These are phyloP conservation scores for Emericellopsis atlantica DNA, from an alignment of 2,329 filamentous ascomycete species.

Conservation along the genomic window DNA sequence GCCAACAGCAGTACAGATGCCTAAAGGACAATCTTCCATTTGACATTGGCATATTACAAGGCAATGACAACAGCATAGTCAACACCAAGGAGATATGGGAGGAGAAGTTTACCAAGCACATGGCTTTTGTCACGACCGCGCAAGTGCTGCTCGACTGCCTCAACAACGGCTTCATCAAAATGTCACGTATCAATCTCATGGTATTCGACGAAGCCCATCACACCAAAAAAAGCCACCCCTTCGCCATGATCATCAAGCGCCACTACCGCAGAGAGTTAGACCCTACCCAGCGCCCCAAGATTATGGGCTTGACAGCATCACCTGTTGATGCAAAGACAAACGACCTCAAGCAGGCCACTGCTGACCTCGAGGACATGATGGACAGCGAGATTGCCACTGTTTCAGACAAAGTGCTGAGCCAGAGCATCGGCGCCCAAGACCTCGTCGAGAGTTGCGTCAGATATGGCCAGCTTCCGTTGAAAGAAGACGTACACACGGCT, in stretches of 20 bases:
- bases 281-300: conserved; percentile 45
- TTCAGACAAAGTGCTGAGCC: conserved; percentile 21
- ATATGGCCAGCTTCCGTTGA: conserved; percentile 30
- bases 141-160: conserved; percentile 74
- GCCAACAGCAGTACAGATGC: conserved; percentile 79
- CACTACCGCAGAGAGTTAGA: conserved; percentile 49
- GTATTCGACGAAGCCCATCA: conserved; percentile 97
- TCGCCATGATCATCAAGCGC: conserved; percentile 80
- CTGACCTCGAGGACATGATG: conserved; percentile 63
- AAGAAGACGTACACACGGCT: conserved; percentile 42
- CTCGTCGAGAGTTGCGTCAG: conserved; percentile 34
- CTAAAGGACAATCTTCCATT: conserved; percentile 71
- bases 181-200: conserved; percentile 75
- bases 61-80: conserved; percentile 42
- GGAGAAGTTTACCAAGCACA: conserved; percentile 46
- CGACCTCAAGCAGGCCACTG: conserved; percentile 58
- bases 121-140: conserved; percentile 85
- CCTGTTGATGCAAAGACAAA: conserved; percentile 68
- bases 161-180: conserved; percentile 64
- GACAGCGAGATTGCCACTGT: conserved; percentile 75
- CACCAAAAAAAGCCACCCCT: conserved; percentile 85
- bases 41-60: conserved; percentile 61
- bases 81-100: conserved; percentile 35
- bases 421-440: conserved; percentile 12
- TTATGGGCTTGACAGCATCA: conserved; percentile 96